Conservation (phyloP, 192 early-diverging fungal genomes). For the Dissophora globulifera region DNA sequence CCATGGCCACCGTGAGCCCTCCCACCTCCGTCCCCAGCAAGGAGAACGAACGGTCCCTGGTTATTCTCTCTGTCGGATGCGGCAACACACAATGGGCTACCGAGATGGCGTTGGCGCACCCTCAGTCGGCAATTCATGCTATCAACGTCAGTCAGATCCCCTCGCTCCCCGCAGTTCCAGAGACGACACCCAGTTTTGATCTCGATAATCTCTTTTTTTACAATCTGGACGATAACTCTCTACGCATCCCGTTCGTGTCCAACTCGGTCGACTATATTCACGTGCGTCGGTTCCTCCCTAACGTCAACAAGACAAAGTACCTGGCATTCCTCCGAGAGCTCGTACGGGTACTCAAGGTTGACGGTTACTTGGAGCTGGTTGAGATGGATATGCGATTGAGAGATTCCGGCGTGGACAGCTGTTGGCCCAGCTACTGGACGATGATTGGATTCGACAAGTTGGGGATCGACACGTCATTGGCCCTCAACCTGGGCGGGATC, state of each 20-base stretch:
- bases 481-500: conserved; percentile 46
- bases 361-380: conserved; percentile 47
- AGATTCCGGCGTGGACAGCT: conserved; percentile 42
- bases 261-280: conserved; percentile 53
- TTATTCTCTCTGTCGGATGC: conserved; percentile 47
- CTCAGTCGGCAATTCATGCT: conserved; percentile 48
- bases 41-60: conserved; percentile 34
- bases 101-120: conserved; percentile 48
- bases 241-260: conserved; percentile 41
- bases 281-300: conserved; percentile 46
- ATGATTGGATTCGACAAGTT: conserved; percentile 49
- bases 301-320: conserved; percentile 52
- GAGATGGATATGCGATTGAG: conserved; percentile 39
- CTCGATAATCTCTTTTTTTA: conserved; percentile 53
- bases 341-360: conserved; percentile 39
- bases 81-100: conserved; percentile 51
- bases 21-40: conserved; percentile 1
- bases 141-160: conserved; percentile 51
- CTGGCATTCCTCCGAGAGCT: conserved; percentile 36
- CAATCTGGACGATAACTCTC: conserved; percentile 50
- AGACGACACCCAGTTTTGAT: conserved; percentile 39
- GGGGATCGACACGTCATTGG: conserved; percentile 46
- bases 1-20: conserved; percentile 9
- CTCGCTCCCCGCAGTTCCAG: conserved; percentile 31
- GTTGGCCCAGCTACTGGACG: conserved; percentile 53